Percentiles rank a stretch among this genome's conserved stretches.
phyloP scores from a whole-genome alignment of 306 rosid genomes.

The Gynostemma pentaphyllum region DNA sequence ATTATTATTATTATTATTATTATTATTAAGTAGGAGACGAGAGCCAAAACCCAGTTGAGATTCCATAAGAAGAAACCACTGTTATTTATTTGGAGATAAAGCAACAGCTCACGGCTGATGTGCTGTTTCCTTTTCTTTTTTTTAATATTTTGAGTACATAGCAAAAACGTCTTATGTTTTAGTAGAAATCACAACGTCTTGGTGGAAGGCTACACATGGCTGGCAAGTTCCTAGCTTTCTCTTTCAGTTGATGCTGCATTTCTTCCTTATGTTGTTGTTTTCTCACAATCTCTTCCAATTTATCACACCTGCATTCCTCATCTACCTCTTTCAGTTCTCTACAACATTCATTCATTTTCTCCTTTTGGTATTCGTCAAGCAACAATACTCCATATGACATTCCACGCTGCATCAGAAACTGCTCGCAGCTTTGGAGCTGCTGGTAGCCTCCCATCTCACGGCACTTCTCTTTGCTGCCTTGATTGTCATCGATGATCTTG shows the following conservation, averaged over 20 bases:
- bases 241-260: too few species aligned
- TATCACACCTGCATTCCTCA: conserved; percentile 6
- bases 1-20: too few species aligned
- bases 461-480: neutral
- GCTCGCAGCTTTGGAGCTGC: conserved; percentile 2
- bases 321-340: neutral
- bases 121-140: too few species aligned
- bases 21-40: too few species aligned
- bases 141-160: too few species aligned
- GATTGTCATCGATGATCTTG: neutral
- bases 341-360: neutral
- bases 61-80: too few species aligned
- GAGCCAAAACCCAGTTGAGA: too few species aligned
- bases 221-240: conserved; percentile 5
- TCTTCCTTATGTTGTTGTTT: neutral
- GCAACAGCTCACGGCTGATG: too few species aligned
- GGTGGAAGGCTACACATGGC: neutral
- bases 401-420: neutral
- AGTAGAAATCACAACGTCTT: neutral
- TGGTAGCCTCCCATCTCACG: neutral
- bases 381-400: neutral
- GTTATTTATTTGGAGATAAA: too few species aligned
- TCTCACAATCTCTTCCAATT: neutral
- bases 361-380: neutral
- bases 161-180: too few species aligned